Percentiles rank a stretch among this genome's conserved stretches.
Conservation (phyloP, 2,329 filamentous ascomycete genomes). For the Cladosporium sp. region DNA sequence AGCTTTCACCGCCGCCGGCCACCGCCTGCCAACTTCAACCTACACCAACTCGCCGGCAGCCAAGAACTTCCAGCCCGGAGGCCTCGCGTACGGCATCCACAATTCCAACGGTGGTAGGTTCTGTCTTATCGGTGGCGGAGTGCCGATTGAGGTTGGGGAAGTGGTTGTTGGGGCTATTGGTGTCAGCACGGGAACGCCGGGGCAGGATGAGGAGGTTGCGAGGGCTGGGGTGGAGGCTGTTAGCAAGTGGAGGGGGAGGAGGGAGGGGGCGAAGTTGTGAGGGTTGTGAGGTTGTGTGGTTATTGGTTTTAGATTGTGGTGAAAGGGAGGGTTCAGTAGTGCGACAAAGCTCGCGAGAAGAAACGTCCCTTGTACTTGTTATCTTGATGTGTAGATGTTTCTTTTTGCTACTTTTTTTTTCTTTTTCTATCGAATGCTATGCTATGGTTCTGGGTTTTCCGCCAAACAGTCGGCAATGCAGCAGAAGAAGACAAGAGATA, state of each 20-base stretch:
- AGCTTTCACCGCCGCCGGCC: slow-evolving; percentile 55
- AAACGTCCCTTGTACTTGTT: no score
- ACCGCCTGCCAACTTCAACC: slow-evolving; percentile 47
- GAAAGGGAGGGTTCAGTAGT: background rate
- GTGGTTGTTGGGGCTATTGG: slow-evolving; percentile 52
- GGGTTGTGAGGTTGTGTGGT: background rate
- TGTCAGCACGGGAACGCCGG: slow-evolving; percentile 52
- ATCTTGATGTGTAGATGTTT: no score
- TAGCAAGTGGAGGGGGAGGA: slow-evolving; percentile 30
- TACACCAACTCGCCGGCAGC: slow-evolving; percentile 38
- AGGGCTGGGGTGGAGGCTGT: slow-evolving; percentile 50
- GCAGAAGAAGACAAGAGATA: no score
- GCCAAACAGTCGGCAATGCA: no score
- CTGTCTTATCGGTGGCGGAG: slow-evolving; percentile 50
- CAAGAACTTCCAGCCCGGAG: slow-evolving; percentile 51
- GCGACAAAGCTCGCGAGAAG: no score
- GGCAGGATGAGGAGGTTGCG: slow-evolving; percentile 52
- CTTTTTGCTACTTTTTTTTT: no score
- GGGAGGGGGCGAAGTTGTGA: slow-evolving; percentile 36
- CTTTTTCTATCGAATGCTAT: no score
- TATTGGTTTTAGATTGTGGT: background rate
- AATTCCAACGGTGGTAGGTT: slow-evolving; percentile 52
- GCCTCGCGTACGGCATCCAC: slow-evolving; percentile 49
- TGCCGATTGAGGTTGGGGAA: slow-evolving; percentile 49
- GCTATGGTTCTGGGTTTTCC: no score